phyloP scores from a whole-genome alignment of 805 yeast genomes.

The Lachancea meyersii region DNA sequence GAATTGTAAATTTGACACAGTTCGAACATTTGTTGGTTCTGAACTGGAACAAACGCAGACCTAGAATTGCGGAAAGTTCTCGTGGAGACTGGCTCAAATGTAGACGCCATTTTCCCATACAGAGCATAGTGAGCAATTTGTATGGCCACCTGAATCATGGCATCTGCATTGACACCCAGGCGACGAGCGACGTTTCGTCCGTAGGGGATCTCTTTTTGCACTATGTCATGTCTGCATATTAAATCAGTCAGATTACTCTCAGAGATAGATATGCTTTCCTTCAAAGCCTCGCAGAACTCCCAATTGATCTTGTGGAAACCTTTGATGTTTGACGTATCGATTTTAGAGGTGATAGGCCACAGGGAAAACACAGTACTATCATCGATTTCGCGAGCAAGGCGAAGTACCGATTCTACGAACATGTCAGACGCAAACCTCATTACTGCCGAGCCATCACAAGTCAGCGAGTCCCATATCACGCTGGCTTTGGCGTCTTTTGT shows the following conservation, averaged over 20 bases:
- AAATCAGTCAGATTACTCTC: constrained; percentile 85
- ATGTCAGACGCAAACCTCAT: constrained; percentile 82
- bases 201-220: constrained; percentile 65
- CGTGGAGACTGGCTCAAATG: constrained; percentile 85
- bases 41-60: constrained; percentile 63
- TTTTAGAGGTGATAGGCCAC: constrained; percentile 12
- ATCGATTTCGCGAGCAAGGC: constrained; percentile 76
- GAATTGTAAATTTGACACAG: constrained; percentile 61
- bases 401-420: constrained; percentile 79
- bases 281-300: constrained; percentile 34
- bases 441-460: constrained; percentile 91
- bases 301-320: constrained; percentile 28
- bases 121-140: constrained; percentile 88
- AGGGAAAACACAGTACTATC: constrained; percentile 38
- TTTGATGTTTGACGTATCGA: neutral
- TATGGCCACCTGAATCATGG: constrained; percentile 82
- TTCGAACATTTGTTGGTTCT: constrained; percentile 45
- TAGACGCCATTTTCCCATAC: constrained; percentile 82
- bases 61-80: constrained; percentile 62
- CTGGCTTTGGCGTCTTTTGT: constrained; percentile 86
- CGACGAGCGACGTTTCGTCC: constrained; percentile 73
- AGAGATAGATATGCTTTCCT: constrained; percentile 60
- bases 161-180: constrained; percentile 82
- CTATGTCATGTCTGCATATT: constrained; percentile 72
- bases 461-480: constrained; percentile 83